A percentile compares a stretch with the other conserved stretches of the same genome.
phyloP scores from a whole-genome alignment of 2,329 filamentous ascomycete genomes.

The Ustilaginoidea virens region DNA sequence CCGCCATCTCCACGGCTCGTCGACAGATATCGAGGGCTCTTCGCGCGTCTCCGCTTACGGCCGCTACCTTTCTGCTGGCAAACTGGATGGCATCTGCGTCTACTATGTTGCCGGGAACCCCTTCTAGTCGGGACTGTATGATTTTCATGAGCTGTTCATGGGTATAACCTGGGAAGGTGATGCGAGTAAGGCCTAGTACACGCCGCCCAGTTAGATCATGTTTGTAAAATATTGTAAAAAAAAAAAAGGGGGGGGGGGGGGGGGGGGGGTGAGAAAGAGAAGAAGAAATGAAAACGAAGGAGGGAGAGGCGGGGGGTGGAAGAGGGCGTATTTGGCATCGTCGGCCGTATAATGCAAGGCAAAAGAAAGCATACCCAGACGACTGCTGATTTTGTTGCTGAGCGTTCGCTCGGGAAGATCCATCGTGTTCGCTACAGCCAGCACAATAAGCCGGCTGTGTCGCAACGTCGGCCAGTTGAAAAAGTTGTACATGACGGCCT shows the following conservation, averaged over 20 bases:
- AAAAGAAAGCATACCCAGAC: conserved; percentile 46
- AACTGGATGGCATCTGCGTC: conserved; percentile 92
- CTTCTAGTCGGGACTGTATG: conserved; percentile 82
- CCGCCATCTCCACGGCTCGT: conserved; percentile 85
- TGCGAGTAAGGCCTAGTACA: conserved; percentile 71
- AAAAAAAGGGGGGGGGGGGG: no score
- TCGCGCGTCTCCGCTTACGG: conserved; percentile 85
- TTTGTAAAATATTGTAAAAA: no score
- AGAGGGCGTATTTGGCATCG: no score
- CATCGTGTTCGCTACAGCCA: conserved; percentile 98
- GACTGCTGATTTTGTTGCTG: conserved; percentile 95
- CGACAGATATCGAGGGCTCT: conserved; percentile 90
- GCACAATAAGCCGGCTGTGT: conserved; percentile 84
- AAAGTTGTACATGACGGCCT: conserved; percentile 99
- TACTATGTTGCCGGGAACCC: conserved; percentile 78
- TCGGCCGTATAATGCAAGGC: no score
- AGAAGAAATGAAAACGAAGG: no score
- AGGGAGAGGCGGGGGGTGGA: no score
- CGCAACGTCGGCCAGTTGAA: conserved; percentile 96
- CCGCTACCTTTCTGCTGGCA: conserved; percentile 88
- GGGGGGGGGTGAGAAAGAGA: no score
- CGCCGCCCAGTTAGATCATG: no score
- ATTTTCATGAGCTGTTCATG: conserved; percentile 96
- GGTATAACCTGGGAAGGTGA: conserved; percentile 94
- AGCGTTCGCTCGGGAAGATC: conserved; percentile 89